These are phyloP conservation scores for Malassezia dermatis DNA, from an alignment of 1,284 basidiomycete genomes.

Conservation along the genomic window DNA sequence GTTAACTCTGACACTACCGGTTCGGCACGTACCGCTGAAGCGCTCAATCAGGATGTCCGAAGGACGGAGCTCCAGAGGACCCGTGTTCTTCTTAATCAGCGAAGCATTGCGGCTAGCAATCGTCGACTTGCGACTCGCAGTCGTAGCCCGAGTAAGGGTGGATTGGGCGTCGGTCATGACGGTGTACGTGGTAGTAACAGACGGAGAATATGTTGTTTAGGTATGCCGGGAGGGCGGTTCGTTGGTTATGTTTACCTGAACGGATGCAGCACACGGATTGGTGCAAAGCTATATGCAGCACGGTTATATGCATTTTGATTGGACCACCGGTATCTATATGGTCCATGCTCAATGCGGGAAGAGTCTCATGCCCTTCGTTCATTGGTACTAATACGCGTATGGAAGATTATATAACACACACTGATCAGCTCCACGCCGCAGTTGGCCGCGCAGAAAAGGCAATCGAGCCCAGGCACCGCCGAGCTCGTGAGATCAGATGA, in stretches of 20 bases:
- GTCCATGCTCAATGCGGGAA: not conserved
- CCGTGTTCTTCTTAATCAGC: slow-evolving; percentile 50
- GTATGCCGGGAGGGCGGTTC: not conserved
- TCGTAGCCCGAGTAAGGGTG: slow-evolving; percentile 39
- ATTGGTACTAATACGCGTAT: not conserved
- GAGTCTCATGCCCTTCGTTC: not conserved
- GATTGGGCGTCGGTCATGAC: slow-evolving; percentile 45
- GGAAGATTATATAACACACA: not conserved
- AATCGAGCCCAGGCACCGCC: not conserved
- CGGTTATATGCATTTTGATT: not conserved
- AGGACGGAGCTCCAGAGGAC: slow-evolving; percentile 70
- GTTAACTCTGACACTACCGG: slow-evolving; percentile 1
- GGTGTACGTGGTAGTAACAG: slow-evolving; percentile 9
- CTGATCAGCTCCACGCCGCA: not conserved
- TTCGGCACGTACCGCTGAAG: slow-evolving; percentile 40
- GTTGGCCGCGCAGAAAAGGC: not conserved
- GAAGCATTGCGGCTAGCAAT: slow-evolving; percentile 48
- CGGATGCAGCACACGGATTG: not conserved
- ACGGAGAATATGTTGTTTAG: not conserved
- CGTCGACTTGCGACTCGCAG: slow-evolving; percentile 45
- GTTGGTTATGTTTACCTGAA: not conserved
- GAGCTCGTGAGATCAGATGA: not conserved
- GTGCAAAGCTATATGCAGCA: not conserved
- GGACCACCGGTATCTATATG: not conserved
- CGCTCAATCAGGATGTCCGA: slow-evolving; percentile 95